Conservation (phyloP, 768 basidiomycete species). For the Holtermanniella nyarrowii region DNA sequence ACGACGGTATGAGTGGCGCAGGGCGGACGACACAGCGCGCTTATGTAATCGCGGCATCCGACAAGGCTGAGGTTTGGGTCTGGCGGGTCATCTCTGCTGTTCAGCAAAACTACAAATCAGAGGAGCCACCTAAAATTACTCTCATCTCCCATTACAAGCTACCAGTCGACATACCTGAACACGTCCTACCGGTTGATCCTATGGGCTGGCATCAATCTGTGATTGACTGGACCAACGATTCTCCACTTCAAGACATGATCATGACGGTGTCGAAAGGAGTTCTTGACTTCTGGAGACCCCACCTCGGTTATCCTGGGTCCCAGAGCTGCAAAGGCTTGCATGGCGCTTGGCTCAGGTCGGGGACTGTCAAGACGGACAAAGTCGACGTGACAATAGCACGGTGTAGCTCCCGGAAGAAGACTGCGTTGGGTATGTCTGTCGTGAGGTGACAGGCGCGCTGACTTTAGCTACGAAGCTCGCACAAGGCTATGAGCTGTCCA, state of each 20-base stretch:
- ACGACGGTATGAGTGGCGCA: conserved; percentile 30
- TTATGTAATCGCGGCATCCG: conserved; percentile 29
- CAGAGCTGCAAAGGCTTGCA: neutral
- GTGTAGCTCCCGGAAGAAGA: conserved; percentile 86
- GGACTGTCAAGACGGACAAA: conserved; percentile 54
- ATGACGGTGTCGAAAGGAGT: conserved; percentile 68
- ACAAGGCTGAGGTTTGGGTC: conserved; percentile 26
- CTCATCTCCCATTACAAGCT: conserved; percentile 17
- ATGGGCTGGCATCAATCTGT: conserved; percentile 41
- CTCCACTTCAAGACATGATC: conserved; percentile 51
- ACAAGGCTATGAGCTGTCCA: conserved; percentile 65
- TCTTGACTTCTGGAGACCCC: conserved; percentile 76
- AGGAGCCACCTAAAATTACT: conserved; percentile 4
- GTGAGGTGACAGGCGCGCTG: neutral
- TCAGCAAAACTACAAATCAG: neutral
- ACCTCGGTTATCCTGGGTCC: conserved; percentile 36
- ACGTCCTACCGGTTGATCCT: conserved; percentile 37
- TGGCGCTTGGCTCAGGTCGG: conserved; percentile 44
- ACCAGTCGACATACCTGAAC: conserved; percentile 13
- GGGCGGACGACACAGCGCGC: conserved; percentile 22
- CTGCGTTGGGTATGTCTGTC: conserved; percentile 59
- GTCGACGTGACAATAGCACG: conserved; percentile 58
- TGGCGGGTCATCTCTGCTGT: conserved; percentile 24
- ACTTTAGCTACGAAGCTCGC: neutral
- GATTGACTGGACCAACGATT: conserved; percentile 32